These are phyloP conservation scores for Penicillium sp. DNA, from an alignment of 2,329 filamentous ascomycete species.

Conservation along the genomic window DNA sequence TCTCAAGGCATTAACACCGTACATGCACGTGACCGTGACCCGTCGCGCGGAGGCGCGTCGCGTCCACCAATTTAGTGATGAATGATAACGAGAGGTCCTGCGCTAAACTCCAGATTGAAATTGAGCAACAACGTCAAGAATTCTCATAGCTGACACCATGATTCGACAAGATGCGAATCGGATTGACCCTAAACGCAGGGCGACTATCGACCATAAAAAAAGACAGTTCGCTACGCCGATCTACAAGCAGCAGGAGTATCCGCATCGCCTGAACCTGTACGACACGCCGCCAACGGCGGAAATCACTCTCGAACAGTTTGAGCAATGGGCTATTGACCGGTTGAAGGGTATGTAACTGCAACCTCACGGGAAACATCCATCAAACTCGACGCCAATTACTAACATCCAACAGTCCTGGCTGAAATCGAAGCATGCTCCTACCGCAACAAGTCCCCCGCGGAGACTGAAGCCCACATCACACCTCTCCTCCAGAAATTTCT, in stretches of 20 bases:
- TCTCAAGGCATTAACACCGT: background rate
- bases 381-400: background rate
- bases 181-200: conserved; percentile 69
- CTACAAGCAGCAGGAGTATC: conserved; percentile 78
- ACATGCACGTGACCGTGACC: conserved; percentile 13
- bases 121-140: background rate
- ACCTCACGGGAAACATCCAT: background rate
- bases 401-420: conserved; percentile 36
- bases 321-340: conserved; percentile 96
- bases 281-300: conserved; percentile 83
- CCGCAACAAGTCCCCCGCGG: conserved; percentile 80
- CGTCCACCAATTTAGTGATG: conserved; percentile 22
- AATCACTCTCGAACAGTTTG: conserved; percentile 95
- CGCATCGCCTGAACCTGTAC: conserved; percentile 91
- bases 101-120: conserved; percentile 2
- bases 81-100: conserved; percentile 11
- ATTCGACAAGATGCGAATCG: conserved; percentile 46
- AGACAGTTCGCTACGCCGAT: conserved; percentile 78
- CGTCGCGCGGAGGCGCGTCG: conserved; percentile 22
- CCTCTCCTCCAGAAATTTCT: conserved; percentile 85
- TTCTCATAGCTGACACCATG: conserved; percentile 31
- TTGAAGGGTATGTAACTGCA: conserved; percentile 64
- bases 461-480: conserved; percentile 82
- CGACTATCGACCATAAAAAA: conserved; percentile 76
- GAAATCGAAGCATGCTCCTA: conserved; percentile 87